Percentiles rank a stretch among this genome's conserved stretches.
phyloP scores from a whole-genome alignment of 495 filamentous ascomycete genomes.

The Letharia columbiana region DNA sequence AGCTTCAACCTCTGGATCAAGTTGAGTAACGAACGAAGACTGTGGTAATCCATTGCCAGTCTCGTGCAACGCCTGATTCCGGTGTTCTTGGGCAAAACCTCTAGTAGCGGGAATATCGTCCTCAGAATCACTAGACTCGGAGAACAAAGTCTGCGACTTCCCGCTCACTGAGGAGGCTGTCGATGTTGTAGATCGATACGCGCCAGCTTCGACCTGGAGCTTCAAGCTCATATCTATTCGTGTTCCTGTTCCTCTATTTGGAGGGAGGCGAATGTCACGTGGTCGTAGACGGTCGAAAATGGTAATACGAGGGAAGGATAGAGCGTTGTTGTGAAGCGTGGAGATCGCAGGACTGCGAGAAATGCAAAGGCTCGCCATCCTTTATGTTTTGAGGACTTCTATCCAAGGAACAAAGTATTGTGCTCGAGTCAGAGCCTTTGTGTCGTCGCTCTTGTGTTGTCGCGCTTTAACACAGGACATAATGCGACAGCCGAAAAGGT shows the following conservation, averaged over 20 bases:
- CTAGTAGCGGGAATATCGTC: neutral
- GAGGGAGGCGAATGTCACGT: neutral
- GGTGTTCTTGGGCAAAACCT: neutral
- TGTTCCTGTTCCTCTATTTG: neutral
- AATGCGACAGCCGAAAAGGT: neutral
- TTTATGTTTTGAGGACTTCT: neutral
- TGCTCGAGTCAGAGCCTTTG: conserved; percentile 3
- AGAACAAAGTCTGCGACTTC: neutral
- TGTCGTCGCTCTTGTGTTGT: neutral
- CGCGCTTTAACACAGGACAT: neutral
- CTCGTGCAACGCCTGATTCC: neutral
- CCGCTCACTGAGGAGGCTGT: neutral
- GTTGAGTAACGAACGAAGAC: neutral
- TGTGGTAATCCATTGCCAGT: neutral
- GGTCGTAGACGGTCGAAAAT: neutral
- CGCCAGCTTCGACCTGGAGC: neutral
- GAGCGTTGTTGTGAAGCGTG: neutral
- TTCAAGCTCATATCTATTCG: neutral
- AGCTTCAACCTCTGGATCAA: conserved; percentile 20
- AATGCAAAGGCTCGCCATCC: conserved; percentile 11
- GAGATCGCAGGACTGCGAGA: neutral
- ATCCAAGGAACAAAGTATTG: conserved; percentile 1
- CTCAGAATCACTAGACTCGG: neutral
- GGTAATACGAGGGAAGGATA: neutral
- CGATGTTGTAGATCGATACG: neutral